phyloP scores from a whole-genome alignment of 2,329 filamentous ascomycete genomes.

The Alternaria arbusti region DNA sequence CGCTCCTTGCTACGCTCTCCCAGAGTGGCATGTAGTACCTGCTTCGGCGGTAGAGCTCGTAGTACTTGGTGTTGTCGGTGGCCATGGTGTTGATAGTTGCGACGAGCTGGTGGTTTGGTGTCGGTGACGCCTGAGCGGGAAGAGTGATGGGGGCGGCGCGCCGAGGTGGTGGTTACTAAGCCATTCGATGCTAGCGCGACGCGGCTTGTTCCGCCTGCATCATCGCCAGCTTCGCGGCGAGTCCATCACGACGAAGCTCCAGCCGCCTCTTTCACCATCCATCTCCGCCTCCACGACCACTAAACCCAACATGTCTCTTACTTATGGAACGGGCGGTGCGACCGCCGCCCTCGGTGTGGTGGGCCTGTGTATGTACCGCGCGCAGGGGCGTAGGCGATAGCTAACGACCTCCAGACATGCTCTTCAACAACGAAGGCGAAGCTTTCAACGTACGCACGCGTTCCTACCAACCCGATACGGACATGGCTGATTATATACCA shows the following conservation, averaged over 20 bases:
- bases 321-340: slow-evolving; percentile 72
- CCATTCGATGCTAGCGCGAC: slow-evolving; percentile 14
- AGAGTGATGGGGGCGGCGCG: background rate
- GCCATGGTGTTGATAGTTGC: slow-evolving; percentile 35
- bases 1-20: slow-evolving; percentile 2
- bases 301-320: slow-evolving; percentile 68
- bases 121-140: slow-evolving; percentile 7
- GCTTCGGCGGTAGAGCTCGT: slow-evolving; percentile 97
- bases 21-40: slow-evolving; percentile 67
- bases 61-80: slow-evolving; percentile 64
- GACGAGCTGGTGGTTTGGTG: slow-evolving; percentile 19
- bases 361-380: slow-evolving; percentile 72
- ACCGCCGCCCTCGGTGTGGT: slow-evolving; percentile 73
- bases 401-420: slow-evolving; percentile 76
- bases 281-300: slow-evolving; percentile 22
- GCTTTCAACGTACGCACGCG: slow-evolving; percentile 81
- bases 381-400: slow-evolving; percentile 28
- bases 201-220: slow-evolving; percentile 38
- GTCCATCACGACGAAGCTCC: slow-evolving; percentile 36
- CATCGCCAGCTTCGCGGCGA: slow-evolving; percentile 35
- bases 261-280: slow-evolving; percentile 32
- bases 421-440: slow-evolving; percentile 96
- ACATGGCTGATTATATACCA: slow-evolving; percentile 46
- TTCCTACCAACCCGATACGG: background rate
- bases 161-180: slow-evolving; percentile 12